A percentile compares a stretch with the other conserved stretches of the same genome.
Conservation (phyloP, 1,139 yeast genomes). For the Kurtzmaniella quercitrusa region DNA sequence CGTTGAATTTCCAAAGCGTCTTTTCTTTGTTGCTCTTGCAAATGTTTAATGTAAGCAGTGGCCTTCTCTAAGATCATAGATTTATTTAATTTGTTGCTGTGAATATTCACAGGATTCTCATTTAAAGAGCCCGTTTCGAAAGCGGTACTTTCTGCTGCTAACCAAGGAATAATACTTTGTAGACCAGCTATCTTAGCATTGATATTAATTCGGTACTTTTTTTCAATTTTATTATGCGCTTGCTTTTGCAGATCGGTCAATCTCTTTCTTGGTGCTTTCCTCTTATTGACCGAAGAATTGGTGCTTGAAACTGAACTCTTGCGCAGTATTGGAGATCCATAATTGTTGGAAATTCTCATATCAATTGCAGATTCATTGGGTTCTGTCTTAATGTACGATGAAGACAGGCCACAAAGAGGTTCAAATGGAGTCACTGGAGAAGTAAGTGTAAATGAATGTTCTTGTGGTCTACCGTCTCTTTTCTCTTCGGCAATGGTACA, state of each 20-base stretch:
- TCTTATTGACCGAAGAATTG: constrained; percentile 16
- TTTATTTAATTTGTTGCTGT: constrained; percentile 46
- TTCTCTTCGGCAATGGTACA: constrained; percentile 1
- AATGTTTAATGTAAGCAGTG: constrained; percentile 50
- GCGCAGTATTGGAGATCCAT: not conserved
- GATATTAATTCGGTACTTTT: constrained; percentile 67
- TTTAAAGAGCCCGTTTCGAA: constrained; percentile 43
- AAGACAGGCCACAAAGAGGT: not conserved
- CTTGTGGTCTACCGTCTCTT: not conserved
- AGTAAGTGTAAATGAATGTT: not conserved
- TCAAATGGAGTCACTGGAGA: not conserved
- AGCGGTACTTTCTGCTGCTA: constrained; percentile 54
- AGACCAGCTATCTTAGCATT: constrained; percentile 67
- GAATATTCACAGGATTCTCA: constrained; percentile 9
- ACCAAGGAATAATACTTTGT: constrained; percentile 63
- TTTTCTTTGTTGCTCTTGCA: constrained; percentile 41
- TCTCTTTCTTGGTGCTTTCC: constrained; percentile 54
- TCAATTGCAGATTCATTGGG: not conserved
- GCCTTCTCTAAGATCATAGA: constrained; percentile 66
- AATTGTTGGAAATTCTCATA: not conserved
- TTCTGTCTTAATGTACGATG: not conserved
- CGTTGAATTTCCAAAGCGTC: constrained; percentile 15
- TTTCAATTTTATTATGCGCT: constrained; percentile 69
- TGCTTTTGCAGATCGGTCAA: constrained; percentile 60
- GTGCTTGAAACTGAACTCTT: not conserved